Evolutionary conservation across 352 stramenopile genomes (phyloP).

Genomic region (Phytophthora pluvialis): DNA sequence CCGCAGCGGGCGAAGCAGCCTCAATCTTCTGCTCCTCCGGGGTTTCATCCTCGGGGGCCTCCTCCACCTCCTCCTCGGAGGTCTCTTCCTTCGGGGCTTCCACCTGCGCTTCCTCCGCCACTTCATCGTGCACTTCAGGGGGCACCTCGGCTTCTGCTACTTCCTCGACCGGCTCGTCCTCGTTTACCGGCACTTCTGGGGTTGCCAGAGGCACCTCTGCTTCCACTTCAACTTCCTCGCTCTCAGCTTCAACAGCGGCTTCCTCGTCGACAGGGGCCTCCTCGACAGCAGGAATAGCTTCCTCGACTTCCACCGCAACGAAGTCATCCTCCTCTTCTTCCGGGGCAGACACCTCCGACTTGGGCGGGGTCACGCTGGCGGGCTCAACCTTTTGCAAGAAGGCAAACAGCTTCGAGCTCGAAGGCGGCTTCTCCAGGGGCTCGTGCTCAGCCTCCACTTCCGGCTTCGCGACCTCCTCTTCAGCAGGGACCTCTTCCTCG

Average conservation of each 20-base stretch:
- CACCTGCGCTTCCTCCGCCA: constrained; percentile 10
- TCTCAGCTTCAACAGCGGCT: constrained; percentile 20
- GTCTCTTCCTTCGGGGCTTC: constrained; percentile 33
- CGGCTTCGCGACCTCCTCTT: constrained; percentile 20
- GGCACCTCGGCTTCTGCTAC: constrained; percentile 4
- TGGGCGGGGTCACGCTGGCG: constrained; percentile 3
- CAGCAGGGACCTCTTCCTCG: constrained; percentile 19
- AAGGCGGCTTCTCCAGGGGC: constrained; percentile 33
- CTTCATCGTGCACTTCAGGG: constrained; percentile 27
- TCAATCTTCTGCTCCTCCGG: constrained; percentile 22
- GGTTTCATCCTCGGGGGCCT: constrained; percentile 31
- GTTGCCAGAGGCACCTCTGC: constrained; percentile 32
- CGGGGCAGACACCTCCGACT: constrained; percentile 4
- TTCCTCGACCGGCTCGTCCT: constrained; percentile 27
- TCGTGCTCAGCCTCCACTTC: constrained; percentile 25
- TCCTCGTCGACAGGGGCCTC: constrained; percentile 35
- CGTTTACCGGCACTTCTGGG: constrained; percentile 28
- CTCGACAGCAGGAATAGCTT: constrained; percentile 35
- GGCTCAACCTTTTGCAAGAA: constrained; percentile 61
- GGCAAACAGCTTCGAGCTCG: constrained; percentile 57
- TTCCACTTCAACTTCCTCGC: constrained; percentile 23
- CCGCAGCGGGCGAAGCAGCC: constrained; percentile 3
- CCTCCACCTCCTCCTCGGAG: constrained; percentile 31
- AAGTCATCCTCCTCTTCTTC: constrained; percentile 34
- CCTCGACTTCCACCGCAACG: constrained; percentile 36